A percentile compares a stretch with the other conserved stretches of the same genome.
Evolutionary conservation across 2,329 filamentous ascomycete genomes (phyloP).

Genomic region (Colletotrichum godetiae): DNA sequence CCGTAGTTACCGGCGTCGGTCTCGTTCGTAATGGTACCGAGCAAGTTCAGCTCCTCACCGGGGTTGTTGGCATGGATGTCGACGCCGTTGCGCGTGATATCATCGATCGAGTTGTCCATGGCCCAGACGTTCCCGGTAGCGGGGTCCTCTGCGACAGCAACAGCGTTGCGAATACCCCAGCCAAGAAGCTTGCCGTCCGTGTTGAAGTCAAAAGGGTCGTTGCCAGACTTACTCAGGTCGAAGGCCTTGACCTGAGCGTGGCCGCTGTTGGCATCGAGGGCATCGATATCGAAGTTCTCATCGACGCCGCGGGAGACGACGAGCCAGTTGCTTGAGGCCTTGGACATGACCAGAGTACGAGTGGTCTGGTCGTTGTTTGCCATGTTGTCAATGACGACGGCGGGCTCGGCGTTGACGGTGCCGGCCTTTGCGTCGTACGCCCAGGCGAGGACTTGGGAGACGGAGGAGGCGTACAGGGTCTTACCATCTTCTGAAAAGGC

Average conservation of each 20-base stretch:
- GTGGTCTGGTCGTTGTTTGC: constrained; percentile 70
- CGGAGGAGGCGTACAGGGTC: constrained; percentile 68
- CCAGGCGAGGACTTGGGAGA: constrained; percentile 72
- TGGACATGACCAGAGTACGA: constrained; percentile 73
- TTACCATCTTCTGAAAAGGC: constrained; percentile 63
- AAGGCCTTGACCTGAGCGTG: constrained; percentile 75
- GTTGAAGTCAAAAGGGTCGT: constrained; percentile 57
- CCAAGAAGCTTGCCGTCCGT: constrained; percentile 62
- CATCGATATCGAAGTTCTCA: constrained; percentile 69
- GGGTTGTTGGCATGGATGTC: constrained; percentile 77
- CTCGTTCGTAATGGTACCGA: constrained; percentile 65
- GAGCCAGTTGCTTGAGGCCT: constrained; percentile 64
- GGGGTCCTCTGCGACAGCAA: constrained; percentile 75
- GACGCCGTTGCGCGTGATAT: constrained; percentile 66
- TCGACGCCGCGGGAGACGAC: constrained; percentile 75
- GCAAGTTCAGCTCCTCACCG: constrained; percentile 79
- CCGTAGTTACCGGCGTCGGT: constrained; percentile 43
- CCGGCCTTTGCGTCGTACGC: constrained; percentile 67
- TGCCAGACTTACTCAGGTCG: constrained; percentile 48
- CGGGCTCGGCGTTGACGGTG: constrained; percentile 57
- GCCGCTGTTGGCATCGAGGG: constrained; percentile 64
- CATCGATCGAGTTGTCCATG: constrained; percentile 79
- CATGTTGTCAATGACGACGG: constrained; percentile 63
- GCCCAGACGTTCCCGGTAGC: constrained; percentile 62
- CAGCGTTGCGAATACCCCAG: constrained; percentile 80